Evolutionary conservation across 495 filamentous ascomycete species (phyloP).

Genomic region (Rhizodiscina lignyota): DNA sequence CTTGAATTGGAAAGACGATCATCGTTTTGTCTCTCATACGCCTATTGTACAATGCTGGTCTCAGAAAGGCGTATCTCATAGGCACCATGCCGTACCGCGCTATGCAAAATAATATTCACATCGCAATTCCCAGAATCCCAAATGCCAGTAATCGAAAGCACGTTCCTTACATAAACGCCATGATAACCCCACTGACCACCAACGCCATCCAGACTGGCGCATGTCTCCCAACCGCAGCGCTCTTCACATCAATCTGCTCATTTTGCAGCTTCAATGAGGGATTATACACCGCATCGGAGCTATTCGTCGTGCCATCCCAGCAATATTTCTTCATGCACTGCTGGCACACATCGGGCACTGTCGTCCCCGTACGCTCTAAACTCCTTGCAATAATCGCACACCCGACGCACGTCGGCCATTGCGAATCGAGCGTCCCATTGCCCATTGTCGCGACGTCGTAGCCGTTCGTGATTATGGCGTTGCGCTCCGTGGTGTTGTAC

Average conservation of each 20-base stretch:
- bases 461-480: slow-evolving; percentile 70
- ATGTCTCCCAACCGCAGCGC: too few relatives aligned
- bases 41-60: too few relatives aligned
- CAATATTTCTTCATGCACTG: slow-evolving; percentile 70
- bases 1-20: too few relatives aligned
- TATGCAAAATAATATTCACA: too few relatives aligned
- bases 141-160: too few relatives aligned
- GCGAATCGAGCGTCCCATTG: slow-evolving; percentile 52
- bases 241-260: not conserved
- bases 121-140: too few relatives aligned
- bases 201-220: too few relatives aligned
- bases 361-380: slow-evolving; percentile 46
- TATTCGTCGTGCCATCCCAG: slow-evolving; percentile 61
- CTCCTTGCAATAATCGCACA: slow-evolving; percentile 76
- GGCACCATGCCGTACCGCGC: too few relatives aligned
- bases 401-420: slow-evolving; percentile 69
- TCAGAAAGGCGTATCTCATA: too few relatives aligned
- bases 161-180: too few relatives aligned
- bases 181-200: too few relatives aligned
- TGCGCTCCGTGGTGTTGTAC: slow-evolving; percentile 46
- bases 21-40: too few relatives aligned
- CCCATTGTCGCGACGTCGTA: slow-evolving; percentile 67
- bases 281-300: slow-evolving; percentile 6
- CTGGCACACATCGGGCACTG: slow-evolving; percentile 48
- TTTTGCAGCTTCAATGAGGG: not conserved